These are phyloP conservation scores for Blakeslea trispora DNA, from an alignment of 371 early-diverging fungal genomes.

Conservation along the genomic window DNA sequence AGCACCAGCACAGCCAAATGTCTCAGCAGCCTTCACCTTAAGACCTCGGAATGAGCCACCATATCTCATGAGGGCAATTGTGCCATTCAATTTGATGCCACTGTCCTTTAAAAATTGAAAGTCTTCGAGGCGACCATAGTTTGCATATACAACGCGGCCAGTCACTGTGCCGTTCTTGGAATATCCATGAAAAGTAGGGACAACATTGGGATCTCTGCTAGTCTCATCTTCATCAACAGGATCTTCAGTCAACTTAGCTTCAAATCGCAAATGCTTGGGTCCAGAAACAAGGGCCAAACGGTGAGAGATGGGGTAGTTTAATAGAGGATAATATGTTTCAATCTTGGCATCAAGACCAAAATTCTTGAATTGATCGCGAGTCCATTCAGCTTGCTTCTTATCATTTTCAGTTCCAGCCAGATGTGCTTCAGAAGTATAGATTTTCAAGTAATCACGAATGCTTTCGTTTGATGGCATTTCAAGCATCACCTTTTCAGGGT, in stretches of 20 bases:
- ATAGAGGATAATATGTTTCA: conserved; percentile 62
- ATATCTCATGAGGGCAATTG: conserved; percentile 66
- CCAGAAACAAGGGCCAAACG: conserved; percentile 62
- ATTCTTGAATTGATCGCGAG: conserved; percentile 50
- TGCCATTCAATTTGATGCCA: conserved; percentile 53
- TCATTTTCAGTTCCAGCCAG: conserved; percentile 58
- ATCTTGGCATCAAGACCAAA: conserved; percentile 61
- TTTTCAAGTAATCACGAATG: conserved; percentile 16
- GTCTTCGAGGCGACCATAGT: conserved; percentile 65
- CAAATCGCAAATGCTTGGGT: conserved; percentile 49
- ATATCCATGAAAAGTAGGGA: conserved; percentile 63
- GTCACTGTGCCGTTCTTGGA: conserved; percentile 57
- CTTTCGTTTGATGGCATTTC: conserved; percentile 22
- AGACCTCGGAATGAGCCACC: conserved; percentile 64
- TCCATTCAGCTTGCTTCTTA: conserved; percentile 57
- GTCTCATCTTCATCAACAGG: conserved; percentile 53
- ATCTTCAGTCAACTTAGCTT: conserved; percentile 61
- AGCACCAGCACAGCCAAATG: conserved; percentile 59
- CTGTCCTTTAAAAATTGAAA: conserved; percentile 50
- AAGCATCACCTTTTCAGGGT: conserved; percentile 17
- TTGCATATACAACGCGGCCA: conserved; percentile 67
- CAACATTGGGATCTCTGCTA: conserved; percentile 44
- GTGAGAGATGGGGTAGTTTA: conserved; percentile 59
- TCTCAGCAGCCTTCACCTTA: conserved; percentile 66
- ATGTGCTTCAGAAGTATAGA: conserved; percentile 57